Evolutionary conservation across 495 filamentous ascomycete genomes (phyloP).

Genomic region (Penicillium manginii): DNA sequence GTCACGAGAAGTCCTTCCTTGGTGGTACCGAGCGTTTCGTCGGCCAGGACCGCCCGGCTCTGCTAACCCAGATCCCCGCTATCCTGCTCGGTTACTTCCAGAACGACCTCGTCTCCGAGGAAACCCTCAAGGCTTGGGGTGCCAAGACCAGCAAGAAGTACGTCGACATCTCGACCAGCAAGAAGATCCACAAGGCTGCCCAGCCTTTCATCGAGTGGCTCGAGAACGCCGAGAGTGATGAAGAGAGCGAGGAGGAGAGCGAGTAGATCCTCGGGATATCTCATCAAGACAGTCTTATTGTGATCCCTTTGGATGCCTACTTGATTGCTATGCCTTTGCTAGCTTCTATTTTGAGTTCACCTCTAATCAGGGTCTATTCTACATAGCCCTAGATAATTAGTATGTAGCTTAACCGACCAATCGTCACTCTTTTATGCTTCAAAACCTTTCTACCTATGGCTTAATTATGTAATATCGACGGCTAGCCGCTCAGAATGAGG

Average conservation of each 20-base stretch:
- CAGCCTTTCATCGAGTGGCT: conserved; percentile 95
- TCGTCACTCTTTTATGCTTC: conserved; percentile 28
- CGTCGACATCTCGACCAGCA: conserved; percentile 84
- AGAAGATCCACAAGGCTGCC: conserved; percentile 94
- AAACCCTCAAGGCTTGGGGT: conserved; percentile 88
- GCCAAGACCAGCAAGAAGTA: conserved; percentile 96
- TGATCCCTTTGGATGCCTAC: conserved; percentile 3
- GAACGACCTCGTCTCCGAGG: conserved; percentile 84
- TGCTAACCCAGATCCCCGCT: conserved; percentile 77
- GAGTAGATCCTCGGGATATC: conserved; percentile 20
- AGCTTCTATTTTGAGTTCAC: conserved; percentile 4
- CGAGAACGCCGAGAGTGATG: conserved; percentile 83
- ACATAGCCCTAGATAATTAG: conserved; percentile 4
- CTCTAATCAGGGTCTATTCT: neutral
- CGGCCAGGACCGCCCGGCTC: conserved; percentile 76
- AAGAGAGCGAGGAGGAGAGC: conserved; percentile 58
- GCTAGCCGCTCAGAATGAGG: too few relatives aligned
- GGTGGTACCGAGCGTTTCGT: conserved; percentile 95
- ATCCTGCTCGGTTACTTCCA: conserved; percentile 88
- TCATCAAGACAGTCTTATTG: neutral
- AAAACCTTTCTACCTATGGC: neutral
- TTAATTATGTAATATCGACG: too few relatives aligned
- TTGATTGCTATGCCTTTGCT: conserved; percentile 10
- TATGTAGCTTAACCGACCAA: conserved; percentile 28
- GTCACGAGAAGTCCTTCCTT: conserved; percentile 95